Evolutionary conservation across 768 basidiomycete genomes (phyloP), one percentile per base, ranked within the genome.

Genomic region (Cubamyces lactineus): DNA sequence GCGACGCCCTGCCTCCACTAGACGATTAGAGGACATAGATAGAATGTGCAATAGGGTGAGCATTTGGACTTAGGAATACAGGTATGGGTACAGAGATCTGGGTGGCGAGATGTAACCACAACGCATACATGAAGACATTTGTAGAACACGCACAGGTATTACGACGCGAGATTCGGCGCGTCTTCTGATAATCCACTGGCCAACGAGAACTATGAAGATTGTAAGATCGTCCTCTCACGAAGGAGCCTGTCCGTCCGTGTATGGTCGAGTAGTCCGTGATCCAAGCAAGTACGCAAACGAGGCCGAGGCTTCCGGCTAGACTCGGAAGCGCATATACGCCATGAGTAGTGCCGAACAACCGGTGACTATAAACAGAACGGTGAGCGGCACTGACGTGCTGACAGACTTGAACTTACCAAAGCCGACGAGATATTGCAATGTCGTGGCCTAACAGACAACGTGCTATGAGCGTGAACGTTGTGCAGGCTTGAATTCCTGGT

Each of bases 271-370:
- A 34, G 34, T 34, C 34, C 42, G 17, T 50, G 12, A 2, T 23
- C 3, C 16, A 16, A 51, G 49, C 51, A 40, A 4, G 45, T 43
- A 21, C 30, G 45, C 41, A 30, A 15, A 26, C 15, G 50, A 21
- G 43, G 43, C 55, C 23, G 9, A 15, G 39, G 23, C 16, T 39
- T 15, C 42, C 40, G 26, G n/a, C 69, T 68, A 81, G 26, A 77
- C 68, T 28, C 82, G 75, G 72, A 94, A 94, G 62, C 92, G 84
- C 70, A 93, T 72, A 73, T 94, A 94, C 21, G 92, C 92, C 90
- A 94, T 92, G 48, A 94, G 79, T 46, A 94, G 76, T 21, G 92
- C 92, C 12, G 90, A 89, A 68, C 91, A 91, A 65, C 92, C 92
- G 47, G 92, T 93, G 41, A 93, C 92, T 93, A 67, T 19, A n/a